Conservation (phyloP, 352 stramenopile species). For the Phytopythium mirpurense region DNA sequence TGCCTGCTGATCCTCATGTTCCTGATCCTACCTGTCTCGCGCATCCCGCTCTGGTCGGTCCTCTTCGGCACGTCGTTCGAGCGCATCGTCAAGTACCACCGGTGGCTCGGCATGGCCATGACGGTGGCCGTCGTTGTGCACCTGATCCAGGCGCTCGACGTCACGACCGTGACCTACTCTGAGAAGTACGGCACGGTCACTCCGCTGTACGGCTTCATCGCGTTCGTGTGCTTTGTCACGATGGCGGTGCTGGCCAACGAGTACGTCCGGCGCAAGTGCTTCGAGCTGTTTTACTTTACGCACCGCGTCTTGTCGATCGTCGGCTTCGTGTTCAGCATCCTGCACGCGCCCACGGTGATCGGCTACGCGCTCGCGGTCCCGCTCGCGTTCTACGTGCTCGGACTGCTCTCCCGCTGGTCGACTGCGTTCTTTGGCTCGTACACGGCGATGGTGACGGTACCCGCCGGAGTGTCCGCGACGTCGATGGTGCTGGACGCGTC, state of each 20-base stretch:
- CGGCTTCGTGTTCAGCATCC: constrained; percentile 69
- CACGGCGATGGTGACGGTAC: constrained; percentile 35
- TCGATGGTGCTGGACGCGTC: constrained; percentile 51
- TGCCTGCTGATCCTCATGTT: constrained; percentile 75
- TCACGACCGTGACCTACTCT: constrained; percentile 30
- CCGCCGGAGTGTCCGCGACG: constrained; percentile 33
- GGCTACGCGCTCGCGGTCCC: constrained; percentile 51
- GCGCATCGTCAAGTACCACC: constrained; percentile 82
- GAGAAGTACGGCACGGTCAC: constrained; percentile 51
- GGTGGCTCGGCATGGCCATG: constrained; percentile 65
- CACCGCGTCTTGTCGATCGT: constrained; percentile 71
- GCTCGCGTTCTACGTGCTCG: constrained; percentile 54
- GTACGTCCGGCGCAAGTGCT: constrained; percentile 59
- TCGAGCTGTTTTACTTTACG: constrained; percentile 73
- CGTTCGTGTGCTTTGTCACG: constrained; percentile 47
- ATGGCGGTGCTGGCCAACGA: constrained; percentile 56
- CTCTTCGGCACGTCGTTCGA: constrained; percentile 77
- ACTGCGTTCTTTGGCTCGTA: constrained; percentile 40
- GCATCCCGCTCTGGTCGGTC: constrained; percentile 55
- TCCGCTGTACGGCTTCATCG: constrained; percentile 58
- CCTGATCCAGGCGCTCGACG: constrained; percentile 38
- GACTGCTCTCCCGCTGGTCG: constrained; percentile 47
- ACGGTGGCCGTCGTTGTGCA: constrained; percentile 55
- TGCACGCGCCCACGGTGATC: constrained; percentile 58
- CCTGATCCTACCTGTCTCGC: constrained; percentile 60